A percentile compares a stretch with the other conserved stretches of the same genome.
Evolutionary conservation across 495 filamentous ascomycete species (phyloP).

Genomic region (Neurospora sp.): DNA sequence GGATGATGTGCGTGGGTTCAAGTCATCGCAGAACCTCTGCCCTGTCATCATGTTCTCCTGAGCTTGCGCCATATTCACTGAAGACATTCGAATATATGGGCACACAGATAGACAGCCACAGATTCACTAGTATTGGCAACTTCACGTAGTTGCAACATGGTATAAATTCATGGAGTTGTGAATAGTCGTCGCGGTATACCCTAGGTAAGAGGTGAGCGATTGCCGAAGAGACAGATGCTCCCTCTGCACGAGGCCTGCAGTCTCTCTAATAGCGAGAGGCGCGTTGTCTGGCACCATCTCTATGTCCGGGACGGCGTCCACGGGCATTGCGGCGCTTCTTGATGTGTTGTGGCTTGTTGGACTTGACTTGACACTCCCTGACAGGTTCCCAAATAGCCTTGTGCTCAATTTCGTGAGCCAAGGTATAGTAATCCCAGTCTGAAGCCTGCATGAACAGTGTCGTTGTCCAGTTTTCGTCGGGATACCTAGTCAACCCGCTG

Average conservation of each 20-base stretch:
- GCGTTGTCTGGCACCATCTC: not conserved
- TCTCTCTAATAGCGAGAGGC: not conserved
- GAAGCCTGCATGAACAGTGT: fast-evolving
- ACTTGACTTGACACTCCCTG: not conserved
- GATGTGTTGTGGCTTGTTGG: not conserved
- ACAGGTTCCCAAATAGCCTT: not conserved
- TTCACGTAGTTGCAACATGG: too few species aligned
- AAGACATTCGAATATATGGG: too few species aligned
- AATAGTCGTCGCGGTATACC: too few species aligned
- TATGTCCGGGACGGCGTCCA: not conserved
- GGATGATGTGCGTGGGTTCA: not conserved
- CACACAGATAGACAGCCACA: too few species aligned
- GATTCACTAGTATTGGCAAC: too few species aligned
- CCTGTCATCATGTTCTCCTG: not conserved
- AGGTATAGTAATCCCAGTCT: not conserved
- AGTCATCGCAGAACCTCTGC: not conserved
- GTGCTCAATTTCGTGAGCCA: not conserved
- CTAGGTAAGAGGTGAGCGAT: too few species aligned
- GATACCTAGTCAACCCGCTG: not conserved
- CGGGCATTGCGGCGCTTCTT: not conserved
- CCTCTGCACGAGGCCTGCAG: not conserved
- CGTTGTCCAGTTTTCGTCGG: not conserved
- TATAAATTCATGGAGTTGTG: too few species aligned
- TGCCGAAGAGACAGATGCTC: not conserved
- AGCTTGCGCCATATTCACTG: too few species aligned